These are phyloP conservation scores for Corymbia maculata DNA, from an alignment of 345 rosid species.

Conservation along the genomic window DNA sequence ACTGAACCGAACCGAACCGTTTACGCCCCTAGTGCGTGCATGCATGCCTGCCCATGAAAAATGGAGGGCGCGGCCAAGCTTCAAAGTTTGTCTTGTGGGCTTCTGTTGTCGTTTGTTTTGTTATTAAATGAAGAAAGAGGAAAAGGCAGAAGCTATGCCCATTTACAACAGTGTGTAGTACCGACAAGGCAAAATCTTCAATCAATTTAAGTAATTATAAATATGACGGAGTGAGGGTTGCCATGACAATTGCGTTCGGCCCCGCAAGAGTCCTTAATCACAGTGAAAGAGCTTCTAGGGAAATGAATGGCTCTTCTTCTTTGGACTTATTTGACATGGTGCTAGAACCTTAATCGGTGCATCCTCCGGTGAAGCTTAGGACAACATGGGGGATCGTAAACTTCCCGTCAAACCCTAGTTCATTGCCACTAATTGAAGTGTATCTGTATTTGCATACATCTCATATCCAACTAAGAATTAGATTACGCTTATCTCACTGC, in stretches of 20 bases:
- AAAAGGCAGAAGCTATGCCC: too few relatives aligned
- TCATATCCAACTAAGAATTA: background rate
- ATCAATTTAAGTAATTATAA: background rate
- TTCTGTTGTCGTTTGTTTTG: too few relatives aligned
- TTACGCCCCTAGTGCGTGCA: too few relatives aligned
- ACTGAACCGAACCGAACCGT: too few relatives aligned
- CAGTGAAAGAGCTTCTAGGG: background rate
- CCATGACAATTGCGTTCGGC: background rate
- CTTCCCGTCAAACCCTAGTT: background rate
- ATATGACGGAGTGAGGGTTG: background rate
- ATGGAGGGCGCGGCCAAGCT: too few relatives aligned
- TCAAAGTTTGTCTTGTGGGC: too few relatives aligned
- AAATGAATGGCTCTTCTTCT: background rate
- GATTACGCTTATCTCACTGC: conserved; percentile 18
- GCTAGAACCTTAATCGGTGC: background rate
- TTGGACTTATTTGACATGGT: background rate
- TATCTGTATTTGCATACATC: conserved; percentile 26
- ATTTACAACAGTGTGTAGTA: too few relatives aligned
- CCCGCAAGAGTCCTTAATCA: background rate
- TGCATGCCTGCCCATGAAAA: too few relatives aligned
- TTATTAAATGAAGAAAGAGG: too few relatives aligned
- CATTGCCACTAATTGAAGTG: conserved; percentile 22
- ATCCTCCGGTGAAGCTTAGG: conserved; percentile 1
- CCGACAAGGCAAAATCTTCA: background rate
- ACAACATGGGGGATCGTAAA: background rate